phyloP scores from a whole-genome alignment of 768 basidiomycete genomes.

The Thelephora ganbajun region DNA sequence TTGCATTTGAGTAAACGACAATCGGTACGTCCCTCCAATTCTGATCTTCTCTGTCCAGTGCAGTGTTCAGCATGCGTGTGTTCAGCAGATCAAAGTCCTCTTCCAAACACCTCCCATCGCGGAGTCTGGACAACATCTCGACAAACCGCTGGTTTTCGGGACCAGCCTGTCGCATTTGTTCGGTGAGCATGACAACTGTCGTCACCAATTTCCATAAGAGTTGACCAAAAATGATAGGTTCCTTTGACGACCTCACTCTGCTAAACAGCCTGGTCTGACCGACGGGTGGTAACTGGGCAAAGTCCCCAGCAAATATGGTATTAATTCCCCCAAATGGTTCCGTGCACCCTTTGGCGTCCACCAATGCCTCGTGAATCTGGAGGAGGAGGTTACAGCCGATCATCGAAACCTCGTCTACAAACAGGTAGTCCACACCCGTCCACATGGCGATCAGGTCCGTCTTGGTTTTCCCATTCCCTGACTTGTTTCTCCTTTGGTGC shows the following conservation, averaged over 20 bases:
- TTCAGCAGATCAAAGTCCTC: slow-evolving; percentile 14
- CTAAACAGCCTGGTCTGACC: slow-evolving; percentile 13
- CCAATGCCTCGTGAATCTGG: slow-evolving; percentile 15
- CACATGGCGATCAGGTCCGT: slow-evolving; percentile 18
- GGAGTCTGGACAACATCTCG: slow-evolving; percentile 10
- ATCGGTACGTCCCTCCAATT: slow-evolving; percentile 18
- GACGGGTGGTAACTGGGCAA: slow-evolving; percentile 27
- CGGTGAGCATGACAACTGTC: slow-evolving; percentile 16
- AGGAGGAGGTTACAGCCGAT: slow-evolving; percentile 19
- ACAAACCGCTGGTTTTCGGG: slow-evolving; percentile 12
- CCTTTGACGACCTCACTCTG: slow-evolving; percentile 2
- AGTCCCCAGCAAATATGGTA: slow-evolving; percentile 29
- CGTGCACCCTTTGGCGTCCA: slow-evolving; percentile 14
- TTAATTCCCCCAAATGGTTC: slow-evolving; percentile 27
- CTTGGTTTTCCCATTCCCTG: slow-evolving; percentile 3
- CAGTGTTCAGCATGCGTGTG: slow-evolving; percentile 5
- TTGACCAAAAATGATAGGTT: slow-evolving; percentile 17
- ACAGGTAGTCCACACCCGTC: slow-evolving; percentile 25
- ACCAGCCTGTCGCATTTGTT: slow-evolving; percentile 17
- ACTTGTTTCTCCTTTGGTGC: not conserved
- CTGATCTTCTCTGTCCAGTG: not conserved
- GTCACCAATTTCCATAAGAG: slow-evolving; percentile 20
- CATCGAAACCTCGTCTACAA: slow-evolving; percentile 28
- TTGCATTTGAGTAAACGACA: slow-evolving; percentile 22
- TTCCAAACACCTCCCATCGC: slow-evolving; percentile 14